phyloP scores from a whole-genome alignment of 1,284 basidiomycete genomes.

The Kwoniella shivajii region DNA sequence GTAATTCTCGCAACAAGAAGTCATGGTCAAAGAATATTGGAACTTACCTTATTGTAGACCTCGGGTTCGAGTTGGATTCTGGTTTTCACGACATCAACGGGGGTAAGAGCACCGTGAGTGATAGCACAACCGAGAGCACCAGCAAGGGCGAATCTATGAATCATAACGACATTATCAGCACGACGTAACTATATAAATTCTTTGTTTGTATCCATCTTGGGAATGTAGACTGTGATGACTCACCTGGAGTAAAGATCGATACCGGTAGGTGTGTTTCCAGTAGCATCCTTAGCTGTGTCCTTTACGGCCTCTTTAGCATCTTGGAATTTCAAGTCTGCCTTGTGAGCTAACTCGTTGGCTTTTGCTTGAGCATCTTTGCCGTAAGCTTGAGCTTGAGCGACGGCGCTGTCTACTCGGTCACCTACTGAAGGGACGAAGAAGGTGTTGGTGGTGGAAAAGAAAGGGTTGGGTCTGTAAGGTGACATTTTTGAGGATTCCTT shows the following conservation, averaged over 20 bases:
- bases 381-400: constrained; percentile 38
- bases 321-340: constrained; percentile 35
- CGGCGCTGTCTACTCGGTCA: constrained; percentile 52
- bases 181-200: not conserved
- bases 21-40: not conserved
- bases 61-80: constrained; percentile 85
- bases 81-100: constrained; percentile 94
- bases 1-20: not conserved
- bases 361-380: constrained; percentile 35
- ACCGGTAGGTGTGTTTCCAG: constrained; percentile 51
- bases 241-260: constrained; percentile 57
- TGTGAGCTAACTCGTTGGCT: constrained; percentile 27
- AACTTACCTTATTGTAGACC: constrained; percentile 60
- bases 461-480: constrained; percentile 49
- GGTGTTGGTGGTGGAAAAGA: constrained; percentile 51
- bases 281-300: constrained; percentile 33
- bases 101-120: constrained; percentile 91
- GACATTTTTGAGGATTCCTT: constrained; percentile 21
- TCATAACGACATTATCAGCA: constrained; percentile 2
- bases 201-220: not conserved
- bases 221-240: constrained; percentile 19
- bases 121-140: constrained; percentile 90
- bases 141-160: constrained; percentile 64
- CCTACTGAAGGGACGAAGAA: constrained; percentile 55
- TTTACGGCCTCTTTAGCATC: constrained; percentile 51